Evolutionary conservation across 306 rosid genomes (phyloP).

Genomic region (Quercus parvula): DNA sequence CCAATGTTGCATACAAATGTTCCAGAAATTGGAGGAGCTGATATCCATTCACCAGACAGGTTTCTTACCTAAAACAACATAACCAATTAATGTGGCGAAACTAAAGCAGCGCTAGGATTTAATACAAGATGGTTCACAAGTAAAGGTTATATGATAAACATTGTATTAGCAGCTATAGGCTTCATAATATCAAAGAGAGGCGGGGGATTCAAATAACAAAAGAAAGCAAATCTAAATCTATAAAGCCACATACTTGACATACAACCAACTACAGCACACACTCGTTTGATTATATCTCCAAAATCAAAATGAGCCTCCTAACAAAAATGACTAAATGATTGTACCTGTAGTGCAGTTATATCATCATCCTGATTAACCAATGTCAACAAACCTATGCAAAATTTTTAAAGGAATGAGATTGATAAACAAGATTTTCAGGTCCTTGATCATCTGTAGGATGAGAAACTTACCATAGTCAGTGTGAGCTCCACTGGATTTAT

Average conservation of each 20-base stretch:
- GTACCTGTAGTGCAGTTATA: constrained; percentile 86
- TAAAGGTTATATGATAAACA: too few relatives aligned
- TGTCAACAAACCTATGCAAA: constrained; percentile 71
- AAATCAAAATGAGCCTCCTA: too few relatives aligned
- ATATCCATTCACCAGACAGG: constrained; percentile 82
- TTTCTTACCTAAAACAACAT: constrained; percentile 73
- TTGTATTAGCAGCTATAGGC: too few relatives aligned
- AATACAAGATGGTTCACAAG: background rate
- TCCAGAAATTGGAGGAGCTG: constrained; percentile 85
- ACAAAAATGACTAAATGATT: background rate
- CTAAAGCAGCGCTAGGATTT: background rate
- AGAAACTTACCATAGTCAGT: constrained; percentile 70
- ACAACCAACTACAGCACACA: too few relatives aligned
- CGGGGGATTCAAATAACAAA: too few relatives aligned
- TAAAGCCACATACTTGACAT: too few relatives aligned
- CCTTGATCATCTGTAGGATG: constrained; percentile 13
- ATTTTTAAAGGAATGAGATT: constrained; percentile 14
- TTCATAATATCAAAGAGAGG: too few relatives aligned
- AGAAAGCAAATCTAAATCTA: too few relatives aligned
- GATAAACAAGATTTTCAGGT: constrained; percentile 13
- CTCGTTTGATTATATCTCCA: too few relatives aligned
- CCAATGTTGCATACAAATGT: constrained; percentile 88
- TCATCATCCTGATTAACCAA: constrained; percentile 85
- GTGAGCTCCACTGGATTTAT: constrained; percentile 81
- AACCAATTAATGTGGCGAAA: constrained; percentile 10